Percentiles rank a stretch among this genome's conserved stretches.
Conservation (phyloP, 768 basidiomycete genomes). For the Psilocybe cubensis region DNA sequence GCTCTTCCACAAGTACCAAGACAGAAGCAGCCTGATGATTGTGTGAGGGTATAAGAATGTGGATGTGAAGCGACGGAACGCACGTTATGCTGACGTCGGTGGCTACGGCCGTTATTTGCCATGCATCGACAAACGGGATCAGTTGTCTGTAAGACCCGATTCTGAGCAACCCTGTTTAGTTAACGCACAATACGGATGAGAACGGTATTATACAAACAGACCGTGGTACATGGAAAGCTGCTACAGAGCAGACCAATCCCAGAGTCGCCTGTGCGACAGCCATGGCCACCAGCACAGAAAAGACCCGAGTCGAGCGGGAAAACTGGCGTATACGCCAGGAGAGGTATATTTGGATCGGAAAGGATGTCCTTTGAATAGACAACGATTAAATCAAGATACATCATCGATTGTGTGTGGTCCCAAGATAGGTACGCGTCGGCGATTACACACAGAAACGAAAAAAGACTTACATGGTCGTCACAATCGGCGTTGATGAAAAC, state of each 20-base stretch:
- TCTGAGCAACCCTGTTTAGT: conserved; percentile 13
- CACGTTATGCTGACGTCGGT: conserved; percentile 33
- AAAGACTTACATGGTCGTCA: conserved; percentile 27
- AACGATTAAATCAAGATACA: not conserved
- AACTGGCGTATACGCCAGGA: conserved; percentile 32
- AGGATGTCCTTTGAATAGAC: conserved; percentile 26
- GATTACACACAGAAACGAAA: too few relatives aligned
- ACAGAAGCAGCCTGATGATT: conserved; percentile 22
- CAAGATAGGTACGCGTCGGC: too few relatives aligned
- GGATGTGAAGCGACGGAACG: too few relatives aligned
- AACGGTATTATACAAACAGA: conserved; percentile 6
- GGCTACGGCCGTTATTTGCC: conserved; percentile 28
- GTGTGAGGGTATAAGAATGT: not conserved
- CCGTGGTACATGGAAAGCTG: conserved; percentile 24
- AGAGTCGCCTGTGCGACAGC: conserved; percentile 25
- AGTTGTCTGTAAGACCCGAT: conserved; percentile 25
- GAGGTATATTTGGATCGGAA: conserved; percentile 34
- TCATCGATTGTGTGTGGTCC: too few relatives aligned
- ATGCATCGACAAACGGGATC: conserved; percentile 31
- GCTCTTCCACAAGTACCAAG: conserved; percentile 27
- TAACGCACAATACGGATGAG: not conserved
- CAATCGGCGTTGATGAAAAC: conserved; percentile 30
- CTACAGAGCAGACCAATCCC: conserved; percentile 26
- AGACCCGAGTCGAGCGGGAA: conserved; percentile 24
- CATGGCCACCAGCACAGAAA: conserved; percentile 17